Conservation (phyloP, 83 land plant species). For the Larix sibirica region DNA sequence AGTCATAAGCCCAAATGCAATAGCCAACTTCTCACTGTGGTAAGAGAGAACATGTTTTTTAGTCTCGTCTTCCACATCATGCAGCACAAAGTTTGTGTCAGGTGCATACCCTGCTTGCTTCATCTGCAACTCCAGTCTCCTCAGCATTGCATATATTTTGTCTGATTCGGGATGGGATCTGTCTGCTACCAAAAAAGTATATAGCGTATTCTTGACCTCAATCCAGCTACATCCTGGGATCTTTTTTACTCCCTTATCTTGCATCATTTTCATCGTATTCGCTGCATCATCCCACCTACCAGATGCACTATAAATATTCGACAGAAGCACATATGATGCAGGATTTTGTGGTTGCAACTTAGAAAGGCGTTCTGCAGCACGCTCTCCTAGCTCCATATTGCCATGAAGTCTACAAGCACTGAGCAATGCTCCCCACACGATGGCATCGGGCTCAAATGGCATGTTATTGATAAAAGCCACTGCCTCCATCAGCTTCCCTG, state of each 20-base stretch:
- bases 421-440: conserved; percentile 58
- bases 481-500: not conserved
- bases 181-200: conserved; percentile 45
- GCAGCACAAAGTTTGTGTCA: conserved; percentile 40
- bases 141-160: conserved; percentile 47
- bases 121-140: conserved; percentile 27
- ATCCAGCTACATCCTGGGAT: conserved; percentile 66
- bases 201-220: conserved; percentile 35
- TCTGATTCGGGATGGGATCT: conserved; percentile 36
- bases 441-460: conserved; percentile 41
- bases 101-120: conserved; percentile 48
- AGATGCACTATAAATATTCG: conserved; percentile 33
- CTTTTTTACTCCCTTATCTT: conserved; percentile 33
- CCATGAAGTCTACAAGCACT: conserved; percentile 55
- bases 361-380: conserved; percentile 42
- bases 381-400: conserved; percentile 41
- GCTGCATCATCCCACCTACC: conserved; percentile 45
- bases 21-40: conserved; percentile 62
- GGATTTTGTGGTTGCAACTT: conserved; percentile 48
- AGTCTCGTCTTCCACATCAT: conserved; percentile 27
- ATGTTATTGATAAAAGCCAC: conserved; percentile 20
- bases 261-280: conserved; percentile 47
- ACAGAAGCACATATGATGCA: conserved; percentile 49
- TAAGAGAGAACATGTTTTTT: conserved; percentile 46
- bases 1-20: conserved; percentile 27